Base-by-base conservation (phyloP, 495 filamentous ascomycete species). In the Hypoxylon fragiforme region DNA sequence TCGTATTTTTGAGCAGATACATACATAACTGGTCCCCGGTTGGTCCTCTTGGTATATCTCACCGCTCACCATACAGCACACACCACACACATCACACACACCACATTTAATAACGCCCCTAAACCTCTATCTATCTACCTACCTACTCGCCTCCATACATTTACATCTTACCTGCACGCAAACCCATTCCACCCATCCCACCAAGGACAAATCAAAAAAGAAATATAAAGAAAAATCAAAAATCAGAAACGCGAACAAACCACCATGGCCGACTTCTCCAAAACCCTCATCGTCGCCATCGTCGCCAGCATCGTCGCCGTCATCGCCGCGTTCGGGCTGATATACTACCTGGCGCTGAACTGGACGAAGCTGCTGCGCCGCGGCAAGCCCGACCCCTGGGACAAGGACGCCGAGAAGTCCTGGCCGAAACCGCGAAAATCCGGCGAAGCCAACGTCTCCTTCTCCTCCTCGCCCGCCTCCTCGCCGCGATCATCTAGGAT, bases 281-380 rank as follows among this genome's bases (percentile, higher is more conserved):
- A 55, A 19, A 63, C 56, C 7, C 47, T 68, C 31, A 36, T 68
- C 32, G 50, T 57, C 40, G 65, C 45, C 4, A 50, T 68, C 39
- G 65, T 65, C 28, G 58, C 53, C 37, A 50, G 37, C 14, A 45
- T 48, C 7, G 37, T 65, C 24, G 43, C 51, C 12, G 55, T 63
- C 16, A 19, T 61, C 2, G 37, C 21, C 8, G 38, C 61, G 37
- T 11, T 48, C 6, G 51, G 37, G 3, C 11, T 68, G 2, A 41
- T 57, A 15, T 56, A 60, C n/a, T 56, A 46, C 16, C 15, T 65
- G 38, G 65, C 65, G 16, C 45, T 61, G 0, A 61, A 65, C 65
- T 68, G 65, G 65, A n/a, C 65, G 11, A 60, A 22, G 32, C 16
- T 65, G n/a, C 16, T 56, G 9, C 65, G 56, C 7, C 55, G 55